These are phyloP conservation scores for Saxophila tyrrhenica DNA, from an alignment of 495 filamentous ascomycete species.

Conservation along the genomic window DNA sequence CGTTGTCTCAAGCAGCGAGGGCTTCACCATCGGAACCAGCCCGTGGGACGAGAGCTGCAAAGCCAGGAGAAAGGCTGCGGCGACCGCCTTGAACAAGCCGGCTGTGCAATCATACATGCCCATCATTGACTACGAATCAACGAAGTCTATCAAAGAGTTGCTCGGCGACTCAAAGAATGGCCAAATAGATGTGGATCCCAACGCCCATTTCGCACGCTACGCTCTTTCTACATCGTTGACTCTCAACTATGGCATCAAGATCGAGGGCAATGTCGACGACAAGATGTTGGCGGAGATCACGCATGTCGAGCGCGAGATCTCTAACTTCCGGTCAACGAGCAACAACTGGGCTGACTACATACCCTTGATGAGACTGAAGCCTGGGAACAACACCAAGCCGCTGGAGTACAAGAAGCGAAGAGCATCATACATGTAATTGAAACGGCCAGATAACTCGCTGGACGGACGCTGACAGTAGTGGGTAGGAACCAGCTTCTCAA, in stretches of 20 bases:
- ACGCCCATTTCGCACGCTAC: slow-evolving; percentile 53
- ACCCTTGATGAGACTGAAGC: slow-evolving; percentile 47
- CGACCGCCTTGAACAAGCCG: slow-evolving; percentile 56
- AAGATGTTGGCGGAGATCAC: slow-evolving; percentile 50
- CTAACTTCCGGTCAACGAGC: slow-evolving; percentile 53
- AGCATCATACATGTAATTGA: background rate
- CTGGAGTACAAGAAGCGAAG: slow-evolving; percentile 33
- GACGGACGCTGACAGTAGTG: slow-evolving; percentile 42
- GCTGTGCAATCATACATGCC: slow-evolving; percentile 59
- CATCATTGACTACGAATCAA: slow-evolving; percentile 57
- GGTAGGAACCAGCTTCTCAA: slow-evolving; percentile 49
- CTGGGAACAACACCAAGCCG: slow-evolving; percentile 43
- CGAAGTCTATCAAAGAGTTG: slow-evolving; percentile 53
- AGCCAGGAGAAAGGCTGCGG: slow-evolving; percentile 55
- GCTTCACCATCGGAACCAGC: slow-evolving; percentile 62
- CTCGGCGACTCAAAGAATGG: slow-evolving; percentile 44
- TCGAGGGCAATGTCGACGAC: slow-evolving; percentile 48
- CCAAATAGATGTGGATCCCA: slow-evolving; percentile 49
- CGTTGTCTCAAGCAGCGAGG: slow-evolving; percentile 57
- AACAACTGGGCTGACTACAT: slow-evolving; percentile 67
- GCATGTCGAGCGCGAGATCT: slow-evolving; percentile 50
- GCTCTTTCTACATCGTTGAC: slow-evolving; percentile 56
- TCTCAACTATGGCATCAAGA: slow-evolving; percentile 54
- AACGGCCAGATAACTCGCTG: too few relatives aligned
- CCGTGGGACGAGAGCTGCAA: slow-evolving; percentile 70